Conservation (phyloP, 257 asterid genomes). For the Oldenlandia corymbosa region DNA sequence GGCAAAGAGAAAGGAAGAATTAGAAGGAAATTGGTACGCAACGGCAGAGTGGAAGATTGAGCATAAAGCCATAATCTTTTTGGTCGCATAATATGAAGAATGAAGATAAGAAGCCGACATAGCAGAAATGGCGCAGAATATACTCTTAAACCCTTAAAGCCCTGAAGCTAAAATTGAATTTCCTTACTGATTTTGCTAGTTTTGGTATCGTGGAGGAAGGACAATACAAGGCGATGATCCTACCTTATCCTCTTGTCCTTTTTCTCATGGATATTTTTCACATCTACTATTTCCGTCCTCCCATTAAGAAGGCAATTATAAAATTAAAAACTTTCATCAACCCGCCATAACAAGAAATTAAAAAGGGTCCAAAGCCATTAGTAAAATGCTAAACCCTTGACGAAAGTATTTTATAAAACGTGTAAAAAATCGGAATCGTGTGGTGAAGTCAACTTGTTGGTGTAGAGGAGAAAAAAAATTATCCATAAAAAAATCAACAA, state of each 20-base stretch:
- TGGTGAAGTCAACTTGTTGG: too few relatives aligned
- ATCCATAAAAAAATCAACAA: too few relatives aligned
- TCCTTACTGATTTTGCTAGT: neutral
- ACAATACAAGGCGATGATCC: neutral
- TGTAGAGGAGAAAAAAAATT: too few relatives aligned
- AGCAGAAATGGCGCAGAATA: slow-evolving; percentile 16
- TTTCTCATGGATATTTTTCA: too few relatives aligned
- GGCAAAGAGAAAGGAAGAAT: neutral
- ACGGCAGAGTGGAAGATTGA: slow-evolving; percentile 10
- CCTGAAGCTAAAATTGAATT: slow-evolving; percentile 1
- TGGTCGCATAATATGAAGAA: slow-evolving; percentile 11
- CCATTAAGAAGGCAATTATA: too few relatives aligned
- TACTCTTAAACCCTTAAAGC: slow-evolving; percentile 34
- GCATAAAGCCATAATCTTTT: slow-evolving; percentile 4
- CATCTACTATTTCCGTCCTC: too few relatives aligned
- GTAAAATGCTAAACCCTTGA: too few relatives aligned
- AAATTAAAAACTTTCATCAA: too few relatives aligned
- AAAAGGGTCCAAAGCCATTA: too few relatives aligned
- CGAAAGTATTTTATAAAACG: too few relatives aligned
- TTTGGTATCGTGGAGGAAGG: neutral
- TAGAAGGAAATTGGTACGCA: neutral
- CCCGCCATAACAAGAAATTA: too few relatives aligned
- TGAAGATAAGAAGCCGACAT: neutral
- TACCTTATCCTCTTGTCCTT: slow-evolving; percentile 9
- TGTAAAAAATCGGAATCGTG: too few relatives aligned